These are phyloP conservation scores for Mariannaea elegans DNA, from an alignment of 2,329 filamentous ascomycete species.

Conservation along the genomic window DNA sequence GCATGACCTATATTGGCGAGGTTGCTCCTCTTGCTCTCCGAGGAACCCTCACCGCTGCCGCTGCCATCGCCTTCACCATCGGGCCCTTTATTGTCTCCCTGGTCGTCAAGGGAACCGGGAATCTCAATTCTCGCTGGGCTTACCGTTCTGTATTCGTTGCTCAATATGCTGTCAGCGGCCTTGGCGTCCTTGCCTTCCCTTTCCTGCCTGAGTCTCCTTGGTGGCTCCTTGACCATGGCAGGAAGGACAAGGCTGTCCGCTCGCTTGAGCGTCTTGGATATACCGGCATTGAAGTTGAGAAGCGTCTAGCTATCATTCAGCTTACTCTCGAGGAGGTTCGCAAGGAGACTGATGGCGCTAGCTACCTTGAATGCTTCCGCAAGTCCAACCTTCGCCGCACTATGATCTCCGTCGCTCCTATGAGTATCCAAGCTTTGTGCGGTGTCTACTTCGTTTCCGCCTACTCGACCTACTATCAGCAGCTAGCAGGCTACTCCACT, in stretches of 20 bases:
- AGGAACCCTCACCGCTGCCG: slow-evolving; percentile 42
- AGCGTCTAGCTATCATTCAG: slow-evolving; percentile 41
- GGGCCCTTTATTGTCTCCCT: slow-evolving; percentile 44
- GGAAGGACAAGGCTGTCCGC: slow-evolving; percentile 46
- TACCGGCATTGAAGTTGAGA: slow-evolving; percentile 37
- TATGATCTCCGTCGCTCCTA: slow-evolving; percentile 48
- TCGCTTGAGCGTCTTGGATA: slow-evolving; percentile 46
- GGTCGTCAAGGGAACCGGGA: slow-evolving; percentile 44
- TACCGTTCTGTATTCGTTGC: slow-evolving; percentile 45
- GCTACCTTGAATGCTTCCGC: slow-evolving; percentile 52
- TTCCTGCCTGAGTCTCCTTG: slow-evolving; percentile 55
- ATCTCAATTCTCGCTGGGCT: slow-evolving; percentile 42
- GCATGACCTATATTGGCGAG: slow-evolving; percentile 32
- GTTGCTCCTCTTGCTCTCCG: slow-evolving; percentile 35
- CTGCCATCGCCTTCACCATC: slow-evolving; percentile 43
- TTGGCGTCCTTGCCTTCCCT: slow-evolving; percentile 42
- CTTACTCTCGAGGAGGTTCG: slow-evolving; percentile 46
- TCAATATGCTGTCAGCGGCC: slow-evolving; percentile 45
- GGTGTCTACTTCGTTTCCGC: slow-evolving; percentile 47
- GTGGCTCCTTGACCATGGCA: slow-evolving; percentile 48
- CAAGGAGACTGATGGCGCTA: slow-evolving; percentile 47
- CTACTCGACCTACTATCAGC: slow-evolving; percentile 54
- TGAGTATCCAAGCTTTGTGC: slow-evolving; percentile 46
- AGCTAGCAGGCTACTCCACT: slow-evolving; percentile 52
- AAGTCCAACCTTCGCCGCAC: slow-evolving; percentile 50